Base-by-base conservation (phyloP, 345 rosid genomes). In the Lepidium aucheri region DNA sequence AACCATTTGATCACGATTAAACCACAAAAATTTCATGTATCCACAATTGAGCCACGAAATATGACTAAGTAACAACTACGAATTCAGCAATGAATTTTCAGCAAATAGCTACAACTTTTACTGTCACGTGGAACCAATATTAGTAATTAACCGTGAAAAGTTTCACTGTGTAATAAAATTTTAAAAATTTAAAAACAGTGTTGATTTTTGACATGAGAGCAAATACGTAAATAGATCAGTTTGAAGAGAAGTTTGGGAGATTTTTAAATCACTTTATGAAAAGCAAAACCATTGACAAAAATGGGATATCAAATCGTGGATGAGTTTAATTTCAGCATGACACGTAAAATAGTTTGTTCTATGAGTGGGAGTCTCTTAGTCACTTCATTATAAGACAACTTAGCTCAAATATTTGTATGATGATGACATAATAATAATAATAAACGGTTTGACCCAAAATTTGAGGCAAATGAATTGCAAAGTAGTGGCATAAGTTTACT, bases 301-400 rank as follows among this genome's bases (percentile, higher is more conserved):
- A 30, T 15, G 60, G 18, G 52, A 20, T 9, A 59, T 49, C 52
- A 68, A 39, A 38, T 68, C 16, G 57, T 58, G 66, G 73, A 49
- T n/a, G 65, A 13, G 39, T 68, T 68, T n/a, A 17, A 49, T 39
- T 47, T 68, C 51, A 39, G 22, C 22, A 38, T 36, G 65, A 58
- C 58, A 47, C 66, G 65, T 68, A 17, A 68, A 38, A 47, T 28
- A 47, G 12, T 13, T 68, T 58, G 65, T 49, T 68, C 65, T 8
- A 49, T 58, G 58, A 68, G 73, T 68, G 73, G 62, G 73, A 42
- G 60, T 49, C 59, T 33, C 65, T 14, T 18, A 8, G 58, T 18
- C 44, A 50, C 73, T 50, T 40, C 51, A 49, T 15, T n/a, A n/a
- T 40, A 40, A 30, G 73, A 49, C 73, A 17, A 50, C 43, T 18